Evolutionary conservation across 495 filamentous ascomycete species (phyloP).

Genomic region (Neurospora tetraspora): DNA sequence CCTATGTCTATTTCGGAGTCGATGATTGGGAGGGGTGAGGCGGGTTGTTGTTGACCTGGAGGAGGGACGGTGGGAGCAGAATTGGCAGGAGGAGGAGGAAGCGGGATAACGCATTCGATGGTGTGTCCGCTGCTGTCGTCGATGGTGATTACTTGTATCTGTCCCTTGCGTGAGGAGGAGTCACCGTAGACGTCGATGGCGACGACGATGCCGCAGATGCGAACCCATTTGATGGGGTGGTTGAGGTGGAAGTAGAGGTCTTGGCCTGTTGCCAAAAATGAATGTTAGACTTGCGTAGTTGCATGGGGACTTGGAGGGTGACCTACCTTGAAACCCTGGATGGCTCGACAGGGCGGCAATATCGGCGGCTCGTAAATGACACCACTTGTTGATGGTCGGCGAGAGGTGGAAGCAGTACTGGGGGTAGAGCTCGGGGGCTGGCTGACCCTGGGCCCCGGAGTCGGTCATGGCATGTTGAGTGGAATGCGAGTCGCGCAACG

Average conservation of each 20-base stretch:
- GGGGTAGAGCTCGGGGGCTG: conserved; percentile 49
- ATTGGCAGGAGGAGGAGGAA: neutral
- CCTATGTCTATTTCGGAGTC: conserved; percentile 49
- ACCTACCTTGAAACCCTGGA: conserved; percentile 57
- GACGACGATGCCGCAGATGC: conserved; percentile 67
- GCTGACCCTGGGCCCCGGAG: conserved; percentile 5
- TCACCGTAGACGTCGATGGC: conserved; percentile 53
- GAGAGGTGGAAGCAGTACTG: conserved; percentile 77
- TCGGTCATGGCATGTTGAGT: conserved; percentile 43
- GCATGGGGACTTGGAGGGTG: too few species aligned
- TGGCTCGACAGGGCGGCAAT: conserved; percentile 50
- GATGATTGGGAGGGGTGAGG: neutral
- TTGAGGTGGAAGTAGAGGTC: conserved; percentile 71
- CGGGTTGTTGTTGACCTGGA: neutral
- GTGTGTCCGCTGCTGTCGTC: conserved; percentile 81
- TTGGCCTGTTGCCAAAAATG: too few species aligned
- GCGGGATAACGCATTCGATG: conserved; percentile 44
- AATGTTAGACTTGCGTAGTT: too few species aligned
- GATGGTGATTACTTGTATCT: conserved; percentile 32
- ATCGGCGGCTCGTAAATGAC: conserved; percentile 62
- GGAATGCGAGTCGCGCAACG: too few species aligned
- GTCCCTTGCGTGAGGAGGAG: neutral
- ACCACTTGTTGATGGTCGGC: conserved; percentile 76
- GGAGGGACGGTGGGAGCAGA: neutral
- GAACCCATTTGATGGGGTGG: conserved; percentile 83